Evolutionary conservation across 1,139 yeast species (phyloP), one percentile per base, ranked within the genome.

Genomic region (Trichomonascaceae sp.): DNA sequence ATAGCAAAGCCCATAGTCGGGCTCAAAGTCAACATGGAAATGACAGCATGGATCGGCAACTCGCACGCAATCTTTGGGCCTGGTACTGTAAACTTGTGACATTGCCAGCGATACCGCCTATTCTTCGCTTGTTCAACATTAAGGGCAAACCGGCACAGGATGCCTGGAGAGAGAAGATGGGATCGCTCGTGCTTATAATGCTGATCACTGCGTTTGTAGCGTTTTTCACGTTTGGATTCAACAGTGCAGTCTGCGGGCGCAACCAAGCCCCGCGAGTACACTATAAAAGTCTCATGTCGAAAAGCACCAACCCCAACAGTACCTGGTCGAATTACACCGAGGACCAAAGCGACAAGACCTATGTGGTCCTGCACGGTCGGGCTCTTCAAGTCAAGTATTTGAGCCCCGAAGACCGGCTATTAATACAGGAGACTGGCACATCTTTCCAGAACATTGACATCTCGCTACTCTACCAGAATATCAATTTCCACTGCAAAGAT

Each of bases 111-210:
- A 85, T 89, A 2, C 93, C 94, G 1, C 66, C 74, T 9, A 41
- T 82, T n/a, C 60, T 85, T 43, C 60, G 60, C 33, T 51, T 75
- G 32, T 74, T 69, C 54, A 95, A 95, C 1, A 67, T 82, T 60
- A 65, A 66, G 23, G 71, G 76, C 26, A 70, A 70, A 44, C 78
- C 73, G 33, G 70, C 87, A 46, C 94, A 81, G 53, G 70, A 71
- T 59, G 95, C 95, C 0, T 85, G 96, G 96, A 67, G 95, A 51
- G 95, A 85, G 54, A 85, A 85, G 52, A 74, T 82, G 29, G 95
- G 79, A 1, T 62, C 84, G 36, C 60, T 85, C 29, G 67, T 85
- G 2, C 64, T 84, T 37, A 81, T 85, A 43, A 47, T 73, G 13
- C 68, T 69, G 43, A 56, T 79, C 37, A 93, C 89, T 33, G 69